Percentiles rank a stretch among this genome's conserved stretches.
phyloP scores from a whole-genome alignment of 1,284 basidiomycete species.

The Austroboletus novae-zelandiae region DNA sequence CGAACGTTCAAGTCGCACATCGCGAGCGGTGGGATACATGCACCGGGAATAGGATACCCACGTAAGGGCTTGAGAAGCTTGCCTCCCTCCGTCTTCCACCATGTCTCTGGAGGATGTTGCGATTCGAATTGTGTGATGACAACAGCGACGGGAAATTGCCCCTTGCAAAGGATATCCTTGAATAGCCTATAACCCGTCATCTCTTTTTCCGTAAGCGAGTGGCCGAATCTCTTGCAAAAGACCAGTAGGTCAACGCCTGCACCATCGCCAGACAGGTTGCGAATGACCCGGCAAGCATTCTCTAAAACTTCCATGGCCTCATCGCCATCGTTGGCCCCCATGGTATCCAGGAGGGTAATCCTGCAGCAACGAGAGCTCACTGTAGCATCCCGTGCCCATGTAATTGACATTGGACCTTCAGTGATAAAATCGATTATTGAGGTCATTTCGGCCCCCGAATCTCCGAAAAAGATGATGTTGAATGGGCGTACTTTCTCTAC shows the following conservation, averaged over 20 bases:
- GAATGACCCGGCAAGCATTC: not conserved
- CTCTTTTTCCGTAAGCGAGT: conserved; percentile 18
- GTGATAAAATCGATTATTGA: conserved; percentile 4
- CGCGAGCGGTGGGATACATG: conserved; percentile 15
- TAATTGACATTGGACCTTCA: not conserved
- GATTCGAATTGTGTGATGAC: conserved; percentile 23
- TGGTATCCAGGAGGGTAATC: conserved; percentile 29
- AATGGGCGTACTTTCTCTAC: not conserved
- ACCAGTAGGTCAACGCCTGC: conserved; percentile 30
- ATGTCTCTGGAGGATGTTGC: not conserved
- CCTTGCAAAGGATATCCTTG: conserved; percentile 23
- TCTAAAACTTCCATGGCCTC: not conserved
- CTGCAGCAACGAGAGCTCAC: not conserved
- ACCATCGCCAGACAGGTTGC: not conserved
- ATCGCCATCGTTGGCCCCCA: not conserved
- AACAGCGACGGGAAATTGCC: conserved; percentile 28
- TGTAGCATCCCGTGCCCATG: not conserved
- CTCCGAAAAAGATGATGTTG: not conserved
- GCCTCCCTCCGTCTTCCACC: conserved; percentile 6
- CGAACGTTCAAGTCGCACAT: not conserved
- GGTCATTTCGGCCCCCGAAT: not conserved
- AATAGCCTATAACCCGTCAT: conserved; percentile 26
- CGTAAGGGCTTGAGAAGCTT: not conserved
- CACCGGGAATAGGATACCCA: conserved; percentile 8
- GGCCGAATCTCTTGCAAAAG: conserved; percentile 25